Conservation (phyloP, 805 yeast species). For the Brettanomyces naardenensis region DNA sequence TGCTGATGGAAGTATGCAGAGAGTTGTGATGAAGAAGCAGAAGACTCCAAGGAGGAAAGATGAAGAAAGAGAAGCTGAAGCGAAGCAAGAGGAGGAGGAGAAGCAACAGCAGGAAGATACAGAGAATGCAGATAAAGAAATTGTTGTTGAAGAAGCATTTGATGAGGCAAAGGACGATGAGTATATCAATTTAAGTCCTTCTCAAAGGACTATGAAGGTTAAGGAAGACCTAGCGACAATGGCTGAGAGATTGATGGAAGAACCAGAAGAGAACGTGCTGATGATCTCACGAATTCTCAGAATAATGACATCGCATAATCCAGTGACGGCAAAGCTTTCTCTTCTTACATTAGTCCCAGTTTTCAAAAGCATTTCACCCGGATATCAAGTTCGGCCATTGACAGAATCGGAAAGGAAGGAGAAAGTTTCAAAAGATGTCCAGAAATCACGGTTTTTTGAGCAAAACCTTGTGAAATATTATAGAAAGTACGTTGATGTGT, state of each 20-base stretch:
- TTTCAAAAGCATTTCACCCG: conserved; percentile 79
- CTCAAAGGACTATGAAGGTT: conserved; percentile 47
- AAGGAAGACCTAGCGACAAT: conserved; percentile 80
- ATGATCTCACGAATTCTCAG: conserved; percentile 58
- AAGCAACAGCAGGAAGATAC: conserved; percentile 8
- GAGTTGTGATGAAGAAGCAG: conserved; percentile 40
- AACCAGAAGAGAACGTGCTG: conserved; percentile 78
- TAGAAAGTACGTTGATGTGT: conserved; percentile 51
- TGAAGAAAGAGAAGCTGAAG: not conserved
- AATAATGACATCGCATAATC: conserved; percentile 62
- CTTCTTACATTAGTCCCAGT: conserved; percentile 76
- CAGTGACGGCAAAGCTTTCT: conserved; percentile 62
- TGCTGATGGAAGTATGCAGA: conserved; percentile 63
- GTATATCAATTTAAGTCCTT: conserved; percentile 40
- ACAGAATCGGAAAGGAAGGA: conserved; percentile 76
- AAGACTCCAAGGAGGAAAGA: conserved; percentile 3
- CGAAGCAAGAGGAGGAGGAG: conserved; percentile 1
- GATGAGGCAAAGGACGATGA: conserved; percentile 9
- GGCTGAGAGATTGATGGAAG: conserved; percentile 72
- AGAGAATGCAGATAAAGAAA: conserved; percentile 9
- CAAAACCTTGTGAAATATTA: conserved; percentile 67
- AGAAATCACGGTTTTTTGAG: conserved; percentile 70
- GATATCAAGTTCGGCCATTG: conserved; percentile 77
- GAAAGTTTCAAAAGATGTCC: conserved; percentile 77
- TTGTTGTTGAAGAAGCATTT: conserved; percentile 9